Conservation (phyloP, 2,329 filamentous ascomycete genomes). For the Cytospora leucostoma region DNA sequence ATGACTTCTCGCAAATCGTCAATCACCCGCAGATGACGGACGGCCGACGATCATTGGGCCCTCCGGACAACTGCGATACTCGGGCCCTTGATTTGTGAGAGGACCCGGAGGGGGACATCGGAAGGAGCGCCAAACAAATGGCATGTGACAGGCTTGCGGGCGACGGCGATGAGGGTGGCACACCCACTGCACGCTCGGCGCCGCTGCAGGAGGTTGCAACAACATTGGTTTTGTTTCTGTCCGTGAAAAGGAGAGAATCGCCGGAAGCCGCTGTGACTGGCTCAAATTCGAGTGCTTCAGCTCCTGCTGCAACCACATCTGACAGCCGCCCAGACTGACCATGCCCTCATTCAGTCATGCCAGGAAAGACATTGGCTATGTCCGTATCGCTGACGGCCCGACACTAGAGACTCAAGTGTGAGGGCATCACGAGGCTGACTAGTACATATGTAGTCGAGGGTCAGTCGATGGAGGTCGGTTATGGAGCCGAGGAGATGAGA, state of each 20-base stretch:
- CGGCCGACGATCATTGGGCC: neutral
- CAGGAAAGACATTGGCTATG: neutral
- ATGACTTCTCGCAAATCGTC: constrained; percentile 17
- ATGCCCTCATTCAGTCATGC: neutral
- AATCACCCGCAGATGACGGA: neutral
- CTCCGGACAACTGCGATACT: constrained; percentile 9
- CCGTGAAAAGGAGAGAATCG: constrained; percentile 14
- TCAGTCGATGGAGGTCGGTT: neutral
- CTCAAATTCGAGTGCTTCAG: constrained; percentile 14
- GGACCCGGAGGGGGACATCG: constrained; percentile 9
- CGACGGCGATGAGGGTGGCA: constrained; percentile 20
- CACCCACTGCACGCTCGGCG: constrained; percentile 18
- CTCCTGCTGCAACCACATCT: constrained; percentile 23
- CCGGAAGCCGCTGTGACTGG: constrained; percentile 20
- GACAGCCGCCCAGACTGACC: neutral
- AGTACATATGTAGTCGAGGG: neutral
- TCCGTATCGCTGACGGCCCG: neutral
- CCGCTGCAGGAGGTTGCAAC: neutral
- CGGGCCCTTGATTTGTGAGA: constrained; percentile 20
- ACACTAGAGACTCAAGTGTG: neutral
- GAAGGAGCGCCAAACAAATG: constrained; percentile 2
- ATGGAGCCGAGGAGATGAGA: neutral
- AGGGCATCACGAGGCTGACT: constrained; percentile 3
- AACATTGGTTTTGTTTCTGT: constrained; percentile 10
- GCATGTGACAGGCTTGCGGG: constrained; percentile 7